Conservation (phyloP, 1,284 basidiomycete species). For the Fistulinella cinereoalba region DNA sequence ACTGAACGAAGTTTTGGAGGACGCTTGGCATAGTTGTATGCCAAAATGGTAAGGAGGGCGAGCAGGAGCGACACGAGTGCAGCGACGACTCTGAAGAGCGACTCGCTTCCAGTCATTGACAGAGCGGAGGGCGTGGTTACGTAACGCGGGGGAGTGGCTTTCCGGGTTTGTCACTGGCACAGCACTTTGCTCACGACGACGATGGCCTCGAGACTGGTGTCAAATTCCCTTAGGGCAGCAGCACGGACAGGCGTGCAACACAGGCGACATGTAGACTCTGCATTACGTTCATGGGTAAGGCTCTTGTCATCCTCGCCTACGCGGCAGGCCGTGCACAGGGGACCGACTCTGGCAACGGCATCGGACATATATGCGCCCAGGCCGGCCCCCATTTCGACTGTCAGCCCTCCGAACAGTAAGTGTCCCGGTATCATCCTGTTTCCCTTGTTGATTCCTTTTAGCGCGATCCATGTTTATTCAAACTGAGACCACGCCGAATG, state of each 20-base stretch:
- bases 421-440: background rate
- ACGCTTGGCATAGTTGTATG: conserved; percentile 22
- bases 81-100: conserved; percentile 2
- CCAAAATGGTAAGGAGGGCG: conserved; percentile 19
- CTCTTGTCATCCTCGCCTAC: conserved; percentile 23
- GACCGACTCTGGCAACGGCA: conserved; percentile 37
- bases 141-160: conserved; percentile 12
- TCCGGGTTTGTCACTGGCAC: conserved; percentile 1
- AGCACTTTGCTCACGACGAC: conserved; percentile 5
- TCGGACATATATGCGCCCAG: conserved; percentile 31
- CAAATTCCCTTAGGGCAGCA: conserved; percentile 17
- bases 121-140: conserved; percentile 10
- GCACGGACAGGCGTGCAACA: conserved; percentile 1
- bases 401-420: conserved; percentile 29
- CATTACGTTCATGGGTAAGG: conserved; percentile 26
- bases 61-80: conserved; percentile 10
- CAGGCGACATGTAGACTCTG: conserved; percentile 5
- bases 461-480: conserved; percentile 95
- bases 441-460: conserved; percentile 29
- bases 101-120: conserved; percentile 8
- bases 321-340: conserved; percentile 30
- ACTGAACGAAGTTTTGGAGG: conserved; percentile 61
- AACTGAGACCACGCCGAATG: conserved; percentile 96
- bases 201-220: conserved; percentile 23
- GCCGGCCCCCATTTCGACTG: background rate